Evolutionary conservation across 2,329 filamentous ascomycete genomes (phyloP), one percentile per base, ranked within the genome.

Genomic region (Aspergillus ibericus): DNA sequence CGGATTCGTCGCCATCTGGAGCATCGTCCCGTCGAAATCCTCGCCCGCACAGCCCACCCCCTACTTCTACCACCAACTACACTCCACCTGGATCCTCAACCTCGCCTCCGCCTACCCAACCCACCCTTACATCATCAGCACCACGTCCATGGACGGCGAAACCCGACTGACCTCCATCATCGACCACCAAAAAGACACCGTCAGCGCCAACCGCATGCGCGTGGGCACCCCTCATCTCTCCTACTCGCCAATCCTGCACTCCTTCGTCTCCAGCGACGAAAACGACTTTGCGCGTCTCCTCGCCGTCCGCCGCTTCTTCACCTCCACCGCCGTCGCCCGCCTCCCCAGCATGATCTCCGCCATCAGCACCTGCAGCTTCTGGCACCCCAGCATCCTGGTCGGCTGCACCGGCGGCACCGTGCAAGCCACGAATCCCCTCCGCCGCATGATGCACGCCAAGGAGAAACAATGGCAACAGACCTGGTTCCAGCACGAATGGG

Each of bases 401-500:
- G 85, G 82, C 0, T 80, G 78, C 20, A 77, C 80, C 0, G 79
- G 80, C 38, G 85, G 85, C 0, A 76, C 77, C 16, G 81, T 84
- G 0, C 68, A 79, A 7, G 77, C 76, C 1, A 79, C 77, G 2
- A 87, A 85, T 63, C 81, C 83, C 0, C 68, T 85, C 35, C 75
- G 77, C 9, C 78, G 81, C 44, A 68, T 85, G 2, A 62, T 83
- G 16, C 80, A 82, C 56, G 70, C 75, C 13, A 85, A 83, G 61
- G 77, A 78, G 9, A 73, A 76, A 8, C 78, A 81, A 10, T 84
- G 78, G 75, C 78, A 84, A 58, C 82, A 85, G 61, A 79, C 74
- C 6, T 85, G 84, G 81, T 86, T 86, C 63, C 70, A 75, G 22
- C 83, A 86, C 63, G 83, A 86, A 56, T 88, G 83, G 83, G 68